A percentile compares a stretch with the other conserved stretches of the same genome.
phyloP scores from a whole-genome alignment of 2,329 filamentous ascomycete species.

The Aspergillus novofumigatus region DNA sequence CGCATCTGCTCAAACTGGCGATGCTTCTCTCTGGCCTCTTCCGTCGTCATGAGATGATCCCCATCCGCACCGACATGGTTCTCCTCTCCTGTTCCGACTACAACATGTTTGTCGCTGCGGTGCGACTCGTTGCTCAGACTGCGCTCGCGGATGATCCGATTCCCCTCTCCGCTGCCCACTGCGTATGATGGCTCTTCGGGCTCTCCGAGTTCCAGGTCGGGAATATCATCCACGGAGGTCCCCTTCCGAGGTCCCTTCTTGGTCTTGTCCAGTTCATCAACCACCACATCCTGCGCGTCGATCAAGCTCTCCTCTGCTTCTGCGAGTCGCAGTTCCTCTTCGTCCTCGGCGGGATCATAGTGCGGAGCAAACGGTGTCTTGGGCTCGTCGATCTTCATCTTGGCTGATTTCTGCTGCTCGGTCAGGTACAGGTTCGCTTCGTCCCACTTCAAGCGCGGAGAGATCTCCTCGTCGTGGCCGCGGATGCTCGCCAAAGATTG shows the following conservation, averaged over 20 bases:
- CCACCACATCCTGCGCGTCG: slow-evolving; percentile 66
- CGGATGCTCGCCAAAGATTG: slow-evolving; percentile 56
- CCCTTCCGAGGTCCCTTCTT: slow-evolving; percentile 42
- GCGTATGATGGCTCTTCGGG: slow-evolving; percentile 67
- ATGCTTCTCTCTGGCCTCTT: slow-evolving; percentile 86
- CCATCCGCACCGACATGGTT: slow-evolving; percentile 35
- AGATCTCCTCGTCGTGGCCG: slow-evolving; percentile 54
- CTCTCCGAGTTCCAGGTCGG: slow-evolving; percentile 85
- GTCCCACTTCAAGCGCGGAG: slow-evolving; percentile 90
- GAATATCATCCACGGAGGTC: slow-evolving; percentile 71
- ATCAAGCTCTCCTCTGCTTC: slow-evolving; percentile 42
- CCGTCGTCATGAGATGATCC: slow-evolving; percentile 52
- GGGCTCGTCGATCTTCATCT: slow-evolving; percentile 98
- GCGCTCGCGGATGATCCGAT: slow-evolving; percentile 42
- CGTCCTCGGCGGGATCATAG: slow-evolving; percentile 86
- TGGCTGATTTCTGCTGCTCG: slow-evolving; percentile 89
- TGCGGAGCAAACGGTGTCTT: slow-evolving; percentile 95
- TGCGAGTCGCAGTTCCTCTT: slow-evolving; percentile 55
- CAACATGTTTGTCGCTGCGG: slow-evolving; percentile 68
- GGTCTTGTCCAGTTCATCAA: slow-evolving; percentile 61
- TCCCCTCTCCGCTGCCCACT: slow-evolving; percentile 30
- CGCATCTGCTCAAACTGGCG: slow-evolving; percentile 83
- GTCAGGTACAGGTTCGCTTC: slow-evolving; percentile 96
- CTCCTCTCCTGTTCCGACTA: slow-evolving; percentile 57
- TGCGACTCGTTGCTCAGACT: slow-evolving; percentile 39